Evolutionary conservation across 352 stramenopile genomes (phyloP).

Genomic region (Phytopythium mirpurense): DNA sequence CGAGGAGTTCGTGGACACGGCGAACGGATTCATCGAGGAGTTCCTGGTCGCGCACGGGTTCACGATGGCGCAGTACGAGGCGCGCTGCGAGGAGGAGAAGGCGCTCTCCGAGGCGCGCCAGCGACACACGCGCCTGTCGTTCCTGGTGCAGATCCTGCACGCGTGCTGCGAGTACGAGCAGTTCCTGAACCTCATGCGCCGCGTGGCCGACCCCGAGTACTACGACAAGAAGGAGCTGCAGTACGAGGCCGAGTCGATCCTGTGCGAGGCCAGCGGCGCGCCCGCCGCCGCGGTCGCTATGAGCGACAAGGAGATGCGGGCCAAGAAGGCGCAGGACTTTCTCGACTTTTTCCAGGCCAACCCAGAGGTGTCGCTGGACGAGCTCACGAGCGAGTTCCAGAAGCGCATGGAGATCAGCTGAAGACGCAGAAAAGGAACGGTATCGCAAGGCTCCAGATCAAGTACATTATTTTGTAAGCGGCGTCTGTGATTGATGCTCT

Average conservation of each 20-base stretch:
- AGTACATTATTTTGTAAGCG: constrained; percentile 9
- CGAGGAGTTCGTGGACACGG: constrained; percentile 59
- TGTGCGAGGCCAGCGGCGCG: constrained; percentile 47
- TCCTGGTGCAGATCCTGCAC: constrained; percentile 78
- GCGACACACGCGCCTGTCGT: constrained; percentile 69
- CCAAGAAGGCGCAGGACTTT: constrained; percentile 53
- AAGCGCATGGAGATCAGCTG: constrained; percentile 61
- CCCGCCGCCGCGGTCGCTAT: constrained; percentile 2
- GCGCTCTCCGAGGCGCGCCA: constrained; percentile 63
- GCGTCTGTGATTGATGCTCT: background rate
- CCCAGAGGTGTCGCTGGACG: constrained; percentile 57
- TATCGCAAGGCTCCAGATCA: background rate
- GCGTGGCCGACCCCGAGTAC: constrained; percentile 70
- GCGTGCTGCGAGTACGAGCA: constrained; percentile 80
- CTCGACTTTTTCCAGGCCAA: constrained; percentile 70
- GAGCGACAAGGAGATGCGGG: constrained; percentile 18
- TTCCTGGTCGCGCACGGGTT: constrained; percentile 58
- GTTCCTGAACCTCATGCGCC: constrained; percentile 83
- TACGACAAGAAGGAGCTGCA: constrained; percentile 79
- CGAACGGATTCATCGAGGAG: constrained; percentile 62
- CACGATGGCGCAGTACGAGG: constrained; percentile 68
- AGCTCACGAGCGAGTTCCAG: constrained; percentile 71
- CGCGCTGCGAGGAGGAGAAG: constrained; percentile 67
- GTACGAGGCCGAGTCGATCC: constrained; percentile 52
- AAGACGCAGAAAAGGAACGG: constrained; percentile 2